Conservation (phyloP, 495 filamentous ascomycete genomes). For the Glarea lozoyensis region DNA sequence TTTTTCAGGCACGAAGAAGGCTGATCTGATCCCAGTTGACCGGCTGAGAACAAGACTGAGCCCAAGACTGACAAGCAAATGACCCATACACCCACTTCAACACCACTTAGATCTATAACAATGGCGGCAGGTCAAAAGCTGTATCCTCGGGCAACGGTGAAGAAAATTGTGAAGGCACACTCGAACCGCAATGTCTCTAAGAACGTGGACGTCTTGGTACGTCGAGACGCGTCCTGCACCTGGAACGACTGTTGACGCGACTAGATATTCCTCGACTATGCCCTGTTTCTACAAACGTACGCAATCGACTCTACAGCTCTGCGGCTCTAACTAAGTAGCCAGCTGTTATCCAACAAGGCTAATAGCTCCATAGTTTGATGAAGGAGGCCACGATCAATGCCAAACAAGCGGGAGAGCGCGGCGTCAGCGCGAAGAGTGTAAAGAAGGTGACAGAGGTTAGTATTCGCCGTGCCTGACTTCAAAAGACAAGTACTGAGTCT, state of each 20-base stretch:
- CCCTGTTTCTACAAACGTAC: constrained; percentile 82
- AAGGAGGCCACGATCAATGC: constrained; percentile 73
- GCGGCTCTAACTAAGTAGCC: neutral
- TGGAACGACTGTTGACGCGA: neutral
- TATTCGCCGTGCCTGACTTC: constrained; percentile 26
- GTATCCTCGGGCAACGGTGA: constrained; percentile 77
- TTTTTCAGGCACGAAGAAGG: too few species aligned
- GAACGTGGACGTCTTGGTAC: constrained; percentile 80
- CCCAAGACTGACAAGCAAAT: too few species aligned
- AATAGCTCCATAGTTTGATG: constrained; percentile 51
- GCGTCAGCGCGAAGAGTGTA: constrained; percentile 63
- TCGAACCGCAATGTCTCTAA: constrained; percentile 71
- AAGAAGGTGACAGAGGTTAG: constrained; percentile 71
- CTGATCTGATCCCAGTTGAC: too few species aligned
- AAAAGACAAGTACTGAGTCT: neutral
- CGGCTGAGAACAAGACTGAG: too few species aligned
- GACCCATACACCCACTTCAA: too few species aligned
- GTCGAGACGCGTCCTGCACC: constrained; percentile 19
- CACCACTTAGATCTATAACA: too few species aligned
- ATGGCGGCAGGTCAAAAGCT: constrained; percentile 59
- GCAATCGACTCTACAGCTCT: neutral
- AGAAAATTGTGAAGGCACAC: constrained; percentile 84
- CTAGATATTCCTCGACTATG: constrained; percentile 83
- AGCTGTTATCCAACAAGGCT: constrained; percentile 3
- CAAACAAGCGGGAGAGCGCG: constrained; percentile 63